A percentile compares a stretch with the other conserved stretches of the same genome.
phyloP scores from a whole-genome alignment of 176 grass and related monocot genomes.

The Zoysia japonica region DNA sequence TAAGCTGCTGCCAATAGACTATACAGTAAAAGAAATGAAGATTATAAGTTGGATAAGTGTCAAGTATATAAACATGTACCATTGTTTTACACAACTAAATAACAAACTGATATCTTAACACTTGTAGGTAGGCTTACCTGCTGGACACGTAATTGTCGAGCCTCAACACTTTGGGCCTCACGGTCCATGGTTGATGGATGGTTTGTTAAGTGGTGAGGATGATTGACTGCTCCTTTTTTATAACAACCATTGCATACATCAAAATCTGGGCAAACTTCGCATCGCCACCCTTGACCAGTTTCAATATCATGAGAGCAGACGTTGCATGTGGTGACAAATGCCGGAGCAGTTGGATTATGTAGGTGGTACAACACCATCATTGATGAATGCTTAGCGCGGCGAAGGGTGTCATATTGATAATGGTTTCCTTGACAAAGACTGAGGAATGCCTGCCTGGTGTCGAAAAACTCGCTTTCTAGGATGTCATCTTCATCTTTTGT shows the following conservation, averaged over 20 bases:
- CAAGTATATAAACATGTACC: not conserved
- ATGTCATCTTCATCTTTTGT: slow-evolving; percentile 99
- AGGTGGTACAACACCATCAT: slow-evolving; percentile 99
- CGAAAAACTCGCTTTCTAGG: slow-evolving; percentile 98
- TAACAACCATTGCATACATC: slow-evolving; percentile 93
- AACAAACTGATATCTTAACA: slow-evolving; percentile 19
- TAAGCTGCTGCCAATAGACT: not conserved
- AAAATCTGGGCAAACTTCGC: slow-evolving; percentile 96
- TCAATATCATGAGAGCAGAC: slow-evolving; percentile 92
- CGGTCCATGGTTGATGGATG: slow-evolving; percentile 79
- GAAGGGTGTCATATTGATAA: slow-evolving; percentile 99
- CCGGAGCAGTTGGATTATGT: slow-evolving; percentile 97
- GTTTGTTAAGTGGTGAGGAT: slow-evolving; percentile 92
- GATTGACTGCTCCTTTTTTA: slow-evolving; percentile 80
- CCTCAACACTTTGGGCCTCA: slow-evolving; percentile 97
- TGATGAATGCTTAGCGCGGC: slow-evolving; percentile 96
- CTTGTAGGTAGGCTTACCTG: slow-evolving; percentile 55
- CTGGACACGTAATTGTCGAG: slow-evolving; percentile 83
- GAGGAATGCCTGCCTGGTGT: slow-evolving; percentile 94
- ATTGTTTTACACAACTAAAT: slow-evolving; percentile 9
- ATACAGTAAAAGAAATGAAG: not conserved
- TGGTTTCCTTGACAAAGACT: slow-evolving; percentile 99
- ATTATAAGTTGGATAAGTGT: slow-evolving; percentile 17
- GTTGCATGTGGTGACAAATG: slow-evolving; percentile 94
- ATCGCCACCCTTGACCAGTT: slow-evolving; percentile 97